Base-by-base conservation (phyloP, 257 asterid species). In the Solanum megistacrolobum region DNA sequence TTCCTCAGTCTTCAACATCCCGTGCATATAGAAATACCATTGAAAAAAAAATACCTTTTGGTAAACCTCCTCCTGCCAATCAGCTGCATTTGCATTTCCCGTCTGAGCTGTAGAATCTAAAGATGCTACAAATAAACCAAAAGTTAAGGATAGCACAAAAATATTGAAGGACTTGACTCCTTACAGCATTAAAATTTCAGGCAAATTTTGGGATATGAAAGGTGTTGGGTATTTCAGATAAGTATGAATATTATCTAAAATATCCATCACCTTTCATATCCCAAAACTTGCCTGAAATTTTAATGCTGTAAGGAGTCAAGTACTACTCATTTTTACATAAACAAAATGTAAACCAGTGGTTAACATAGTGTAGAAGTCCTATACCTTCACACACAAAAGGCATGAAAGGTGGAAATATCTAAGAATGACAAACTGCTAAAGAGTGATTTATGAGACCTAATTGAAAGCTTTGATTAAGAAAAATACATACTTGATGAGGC, bases 31-130 rank as follows among this genome's bases (percentile, higher is more conserved):
- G 46, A 88, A 87, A 58, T 39, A 66, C 32, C 81, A 43, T 25
- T 71, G 65, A 20, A 58, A 36, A 38, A 10, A 31, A 76, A 31
- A 76, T 93, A 97, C 99, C 99, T 95, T 97, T 86, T 97, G 99
- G 93, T 90, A 94, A 83, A 92, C 89, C 89, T 95, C 99, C 89
- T 96, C 99, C 90, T 94, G 98, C 99, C 96, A 96, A 82, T 96
- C 99, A 87, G 94, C 98, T 43, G 90, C 92, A 91, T 76, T 92
- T 52, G 92, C 89, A 89, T 92, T 94, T 84, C 98, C 98, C 23
- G 94, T 92, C 88, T 94, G 98, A 68, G 98, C 89, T 9, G 98
- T 92, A 79, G 94, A 92, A 94, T 96, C 98, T 92, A 92, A 91
- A 89, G 98, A 93, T 73, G n/a, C 96, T 93, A 90, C 87, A 90